Evolutionary conservation across 2,329 filamentous ascomycete genomes (phyloP).

Genomic region (Ophiocordyceps robertsii): DNA sequence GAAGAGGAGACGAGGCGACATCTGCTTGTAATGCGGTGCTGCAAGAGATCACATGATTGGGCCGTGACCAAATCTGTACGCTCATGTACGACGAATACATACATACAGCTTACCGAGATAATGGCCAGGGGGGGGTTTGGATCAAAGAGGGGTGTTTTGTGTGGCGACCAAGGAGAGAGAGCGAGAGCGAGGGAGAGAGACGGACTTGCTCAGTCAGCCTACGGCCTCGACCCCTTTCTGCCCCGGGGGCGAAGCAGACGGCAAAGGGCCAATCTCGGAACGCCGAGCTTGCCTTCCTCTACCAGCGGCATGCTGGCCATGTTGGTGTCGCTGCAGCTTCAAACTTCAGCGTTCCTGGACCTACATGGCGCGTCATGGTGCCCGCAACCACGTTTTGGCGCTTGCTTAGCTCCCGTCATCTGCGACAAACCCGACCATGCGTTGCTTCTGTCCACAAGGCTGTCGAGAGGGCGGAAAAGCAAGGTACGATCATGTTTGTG

Average conservation of each 20-base stretch:
- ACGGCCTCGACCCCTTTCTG: no score
- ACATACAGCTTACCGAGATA: no score
- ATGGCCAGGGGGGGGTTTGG: neutral
- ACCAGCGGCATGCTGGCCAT: no score
- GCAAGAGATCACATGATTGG: constrained; percentile 9
- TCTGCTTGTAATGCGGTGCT: constrained; percentile 2
- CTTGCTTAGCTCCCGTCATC: neutral
- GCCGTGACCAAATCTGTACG: neutral
- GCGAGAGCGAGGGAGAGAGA: no score
- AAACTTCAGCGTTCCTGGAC: no score
- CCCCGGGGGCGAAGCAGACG: no score
- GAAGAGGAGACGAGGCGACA: constrained; percentile 3
- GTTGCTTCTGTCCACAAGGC: neutral
- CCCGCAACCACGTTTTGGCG: neutral
- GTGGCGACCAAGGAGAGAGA: neutral
- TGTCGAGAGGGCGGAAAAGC: neutral
- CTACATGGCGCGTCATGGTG: neutral
- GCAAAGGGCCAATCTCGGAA: no score
- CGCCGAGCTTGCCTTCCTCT: no score
- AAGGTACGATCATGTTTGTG: neutral
- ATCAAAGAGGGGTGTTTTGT: neutral
- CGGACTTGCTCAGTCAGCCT: no score
- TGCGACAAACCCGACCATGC: neutral
- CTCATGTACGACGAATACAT: no score
- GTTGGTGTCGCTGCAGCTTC: no score